These are phyloP conservation scores for Rhodofomes roseus DNA, from an alignment of 1,284 basidiomycete genomes.

Conservation along the genomic window DNA sequence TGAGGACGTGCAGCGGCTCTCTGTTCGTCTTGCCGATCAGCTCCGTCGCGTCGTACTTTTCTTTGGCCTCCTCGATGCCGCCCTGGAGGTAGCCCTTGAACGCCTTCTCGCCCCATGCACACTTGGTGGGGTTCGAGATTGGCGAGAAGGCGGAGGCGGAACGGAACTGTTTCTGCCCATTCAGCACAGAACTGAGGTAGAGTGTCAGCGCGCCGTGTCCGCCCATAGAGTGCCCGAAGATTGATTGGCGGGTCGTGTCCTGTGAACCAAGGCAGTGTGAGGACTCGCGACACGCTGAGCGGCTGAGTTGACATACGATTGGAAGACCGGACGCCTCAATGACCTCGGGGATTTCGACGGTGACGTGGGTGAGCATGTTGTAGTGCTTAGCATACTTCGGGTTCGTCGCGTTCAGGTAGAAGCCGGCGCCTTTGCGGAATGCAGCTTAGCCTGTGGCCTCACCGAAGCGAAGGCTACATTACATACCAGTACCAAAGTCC, in stretches of 20 bases:
- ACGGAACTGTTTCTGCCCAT: conserved; percentile 58
- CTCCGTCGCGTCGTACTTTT: conserved; percentile 81
- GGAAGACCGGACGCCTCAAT: conserved; percentile 67
- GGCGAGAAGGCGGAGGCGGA: conserved; percentile 95
- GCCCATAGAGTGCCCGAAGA: conserved; percentile 90
- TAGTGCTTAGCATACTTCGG: conserved; percentile 82
- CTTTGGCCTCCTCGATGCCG: conserved; percentile 74
- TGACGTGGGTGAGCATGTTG: conserved; percentile 87
- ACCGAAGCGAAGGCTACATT: neutral
- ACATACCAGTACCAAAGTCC: conserved; percentile 83
- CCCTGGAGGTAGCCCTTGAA: conserved; percentile 87
- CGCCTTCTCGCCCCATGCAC: conserved; percentile 92
- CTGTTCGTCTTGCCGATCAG: conserved; percentile 62
- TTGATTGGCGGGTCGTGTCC: conserved; percentile 71
- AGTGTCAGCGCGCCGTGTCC: conserved; percentile 93
- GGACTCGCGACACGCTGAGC: neutral
- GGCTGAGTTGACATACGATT: conserved; percentile 43
- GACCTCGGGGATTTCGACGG: conserved; percentile 77
- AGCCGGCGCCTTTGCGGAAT: conserved; percentile 71
- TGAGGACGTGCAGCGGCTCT: conserved; percentile 73
- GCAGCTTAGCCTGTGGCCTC: neutral
- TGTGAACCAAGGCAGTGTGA: conserved; percentile 20
- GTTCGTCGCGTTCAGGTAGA: conserved; percentile 88
- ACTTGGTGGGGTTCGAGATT: conserved; percentile 84
- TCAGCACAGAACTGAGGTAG: conserved; percentile 68